Conservation (phyloP, 768 basidiomycete genomes). For the Ephemerocybe angulata region DNA sequence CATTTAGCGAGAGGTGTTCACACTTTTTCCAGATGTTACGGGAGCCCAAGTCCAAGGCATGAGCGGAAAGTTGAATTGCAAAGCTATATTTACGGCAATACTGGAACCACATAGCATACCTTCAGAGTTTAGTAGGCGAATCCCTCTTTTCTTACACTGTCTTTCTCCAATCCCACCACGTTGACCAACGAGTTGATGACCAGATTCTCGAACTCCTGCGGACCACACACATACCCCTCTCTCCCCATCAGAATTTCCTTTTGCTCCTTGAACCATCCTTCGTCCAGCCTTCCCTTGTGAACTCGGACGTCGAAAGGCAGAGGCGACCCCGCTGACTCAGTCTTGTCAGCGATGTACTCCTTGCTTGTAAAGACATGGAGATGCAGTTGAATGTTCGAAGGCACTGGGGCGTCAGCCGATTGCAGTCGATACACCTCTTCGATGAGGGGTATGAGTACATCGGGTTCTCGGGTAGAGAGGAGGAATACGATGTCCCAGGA, state of each 20-base stretch:
- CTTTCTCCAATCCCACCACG: conserved; percentile 31
- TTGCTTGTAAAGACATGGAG: conserved; percentile 40
- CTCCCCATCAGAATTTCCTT: conserved; percentile 18
- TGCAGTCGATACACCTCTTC: conserved; percentile 19
- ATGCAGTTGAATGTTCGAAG: conserved; percentile 19
- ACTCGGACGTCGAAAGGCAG: conserved; percentile 11
- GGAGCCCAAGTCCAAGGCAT: background rate
- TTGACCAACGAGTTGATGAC: conserved; percentile 30
- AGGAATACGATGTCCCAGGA: conserved; percentile 42
- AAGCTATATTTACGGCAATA: background rate
- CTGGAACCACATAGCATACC: background rate
- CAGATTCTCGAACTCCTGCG: conserved; percentile 40
- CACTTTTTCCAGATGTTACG: background rate
- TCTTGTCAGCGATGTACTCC: too few relatives aligned
- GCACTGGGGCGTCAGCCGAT: background rate
- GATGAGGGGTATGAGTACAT: conserved; percentile 45
- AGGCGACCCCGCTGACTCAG: background rate
- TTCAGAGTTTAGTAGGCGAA: conserved; percentile 43
- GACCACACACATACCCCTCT: conserved; percentile 49
- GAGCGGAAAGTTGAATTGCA: background rate
- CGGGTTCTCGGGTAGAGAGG: conserved; percentile 52
- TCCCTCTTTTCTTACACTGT: conserved; percentile 33
- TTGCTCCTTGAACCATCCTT: conserved; percentile 12
- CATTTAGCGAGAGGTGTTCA: background rate
- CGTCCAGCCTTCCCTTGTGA: conserved; percentile 21